Evolutionary conservation across 1,139 yeast genomes (phyloP), one percentile per base, ranked within the genome.

Genomic region (Suhomyces atakaporum): DNA sequence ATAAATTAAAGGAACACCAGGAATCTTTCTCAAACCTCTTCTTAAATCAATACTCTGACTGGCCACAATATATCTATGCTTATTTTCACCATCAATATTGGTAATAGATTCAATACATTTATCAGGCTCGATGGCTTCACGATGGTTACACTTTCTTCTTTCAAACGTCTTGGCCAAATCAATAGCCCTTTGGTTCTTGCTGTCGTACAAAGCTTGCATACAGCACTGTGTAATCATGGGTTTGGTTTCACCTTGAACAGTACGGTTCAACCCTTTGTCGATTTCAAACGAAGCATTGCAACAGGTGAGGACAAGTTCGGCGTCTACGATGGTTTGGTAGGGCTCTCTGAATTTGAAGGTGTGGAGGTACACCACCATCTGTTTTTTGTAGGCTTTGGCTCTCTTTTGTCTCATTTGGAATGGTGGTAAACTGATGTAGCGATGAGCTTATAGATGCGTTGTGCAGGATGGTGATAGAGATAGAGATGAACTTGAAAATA

Each of bases 201-300:
- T 71, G 33, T 74, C 73, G 58, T 92, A 94, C 24, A 92, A 66
- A 16, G 86, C 84, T 56, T 88, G 88, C 73, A 94, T 87, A 51
- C 96, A 86, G 56, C 98, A 94, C 62, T 92, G 98, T 1, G 98
- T 88, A 36, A 94, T 85, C 95, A 92, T 79, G n/a, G 89, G 88
- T 56, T 92, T 92, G 30, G 83, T 77, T 53, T 85, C 90, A 5
- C 83, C 87, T 57, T 90, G 97, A 7, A 90, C 68, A 0, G 96
- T 88, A 45, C 95, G 70, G 39, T 77, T 70, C 27, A 92, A 65
- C n/a, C 94, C 96, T 54, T 84, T 85, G 12, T 67, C 69, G 16
- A 92, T 62, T 56, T 90, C 90, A 56, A 77, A 86, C 35, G 83
- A 81, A 15, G 86, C 75, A 41, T 75, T 70, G 39, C 76, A 75